Evolutionary conservation across 129 eudicot species (phyloP).

Genomic region (Chrysanthemum makinoi): DNA sequence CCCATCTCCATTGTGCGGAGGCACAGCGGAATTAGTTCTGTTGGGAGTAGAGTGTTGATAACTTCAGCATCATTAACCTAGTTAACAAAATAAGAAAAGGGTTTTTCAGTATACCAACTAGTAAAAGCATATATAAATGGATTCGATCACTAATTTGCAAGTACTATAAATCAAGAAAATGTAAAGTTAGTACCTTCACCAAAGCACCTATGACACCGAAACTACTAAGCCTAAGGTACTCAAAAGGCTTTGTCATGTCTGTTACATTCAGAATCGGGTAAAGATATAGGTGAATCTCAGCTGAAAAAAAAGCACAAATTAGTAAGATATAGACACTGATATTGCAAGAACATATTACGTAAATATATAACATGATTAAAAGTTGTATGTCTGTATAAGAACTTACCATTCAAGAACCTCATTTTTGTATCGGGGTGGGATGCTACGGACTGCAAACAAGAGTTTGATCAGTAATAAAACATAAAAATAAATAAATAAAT

Average conservation of each 20-base stretch:
- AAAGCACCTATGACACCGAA: slow-evolving; percentile 25
- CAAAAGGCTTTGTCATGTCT: slow-evolving; percentile 17
- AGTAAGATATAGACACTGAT: neutral
- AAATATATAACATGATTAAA: neutral
- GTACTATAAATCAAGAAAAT: neutral
- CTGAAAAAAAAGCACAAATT: slow-evolving; percentile 1
- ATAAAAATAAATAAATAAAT: too few species aligned
- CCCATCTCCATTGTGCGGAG: slow-evolving; percentile 25
- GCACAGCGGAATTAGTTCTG: slow-evolving; percentile 18
- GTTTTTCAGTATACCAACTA: too few species aligned
- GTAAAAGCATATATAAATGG: neutral
- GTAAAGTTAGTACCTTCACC: slow-evolving; percentile 16
- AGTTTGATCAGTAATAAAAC: neutral
- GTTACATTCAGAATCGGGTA: slow-evolving; percentile 22
- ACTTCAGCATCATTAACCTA: slow-evolving; percentile 23
- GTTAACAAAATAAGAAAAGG: neutral
- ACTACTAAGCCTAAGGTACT: slow-evolving; percentile 25
- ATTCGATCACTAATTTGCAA: neutral
- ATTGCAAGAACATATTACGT: neutral
- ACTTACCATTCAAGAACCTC: slow-evolving; percentile 18
- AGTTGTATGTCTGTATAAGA: neutral
- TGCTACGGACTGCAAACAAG: slow-evolving; percentile 16
- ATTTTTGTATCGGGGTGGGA: slow-evolving; percentile 24
- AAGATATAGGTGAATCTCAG: slow-evolving; percentile 13
- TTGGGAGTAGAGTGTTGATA: slow-evolving; percentile 13